Conservation (phyloP, 2,329 filamentous ascomycete species). For the Talaromyces atroroseus region DNA sequence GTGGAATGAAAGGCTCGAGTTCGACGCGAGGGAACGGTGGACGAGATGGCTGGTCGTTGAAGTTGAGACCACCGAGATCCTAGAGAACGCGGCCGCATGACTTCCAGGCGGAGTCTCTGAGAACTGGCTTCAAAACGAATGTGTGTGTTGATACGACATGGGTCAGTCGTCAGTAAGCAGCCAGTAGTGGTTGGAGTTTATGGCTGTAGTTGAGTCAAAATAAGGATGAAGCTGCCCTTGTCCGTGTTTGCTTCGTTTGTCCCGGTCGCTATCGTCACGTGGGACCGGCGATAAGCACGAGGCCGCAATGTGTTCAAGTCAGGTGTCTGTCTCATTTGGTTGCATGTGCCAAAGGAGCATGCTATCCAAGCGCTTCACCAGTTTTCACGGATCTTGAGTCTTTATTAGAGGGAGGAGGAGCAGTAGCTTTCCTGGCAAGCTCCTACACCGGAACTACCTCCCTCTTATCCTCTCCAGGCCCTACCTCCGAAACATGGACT, state of each 20-base stretch:
- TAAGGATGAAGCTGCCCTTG: neutral
- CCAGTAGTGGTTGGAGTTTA: neutral
- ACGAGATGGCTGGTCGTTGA: conserved; percentile 2
- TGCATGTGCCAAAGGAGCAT: neutral
- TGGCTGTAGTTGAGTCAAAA: neutral
- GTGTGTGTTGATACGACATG: neutral
- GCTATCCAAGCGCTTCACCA: neutral
- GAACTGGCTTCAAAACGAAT: neutral
- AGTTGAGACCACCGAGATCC: conserved; percentile 3
- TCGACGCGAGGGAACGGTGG: conserved; percentile 17
- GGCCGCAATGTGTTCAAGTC: conserved; percentile 10
- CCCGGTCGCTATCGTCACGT: conserved; percentile 11
- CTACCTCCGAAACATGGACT: conserved; percentile 7
- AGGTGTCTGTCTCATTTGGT: neutral
- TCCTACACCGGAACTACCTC: neutral
- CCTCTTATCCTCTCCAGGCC: neutral
- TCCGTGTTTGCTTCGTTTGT: conserved; percentile 11
- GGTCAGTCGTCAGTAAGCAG: neutral
- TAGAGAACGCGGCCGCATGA: conserved; percentile 4
- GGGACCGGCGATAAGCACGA: conserved; percentile 7
- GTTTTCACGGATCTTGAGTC: neutral
- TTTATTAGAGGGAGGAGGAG: conserved; percentile 4
- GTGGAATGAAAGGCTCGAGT: conserved; percentile 49
- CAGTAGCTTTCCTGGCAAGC: neutral
- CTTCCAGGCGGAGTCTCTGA: neutral